Conservation (phyloP, 106 monocot species). For the Allium sativum region DNA sequence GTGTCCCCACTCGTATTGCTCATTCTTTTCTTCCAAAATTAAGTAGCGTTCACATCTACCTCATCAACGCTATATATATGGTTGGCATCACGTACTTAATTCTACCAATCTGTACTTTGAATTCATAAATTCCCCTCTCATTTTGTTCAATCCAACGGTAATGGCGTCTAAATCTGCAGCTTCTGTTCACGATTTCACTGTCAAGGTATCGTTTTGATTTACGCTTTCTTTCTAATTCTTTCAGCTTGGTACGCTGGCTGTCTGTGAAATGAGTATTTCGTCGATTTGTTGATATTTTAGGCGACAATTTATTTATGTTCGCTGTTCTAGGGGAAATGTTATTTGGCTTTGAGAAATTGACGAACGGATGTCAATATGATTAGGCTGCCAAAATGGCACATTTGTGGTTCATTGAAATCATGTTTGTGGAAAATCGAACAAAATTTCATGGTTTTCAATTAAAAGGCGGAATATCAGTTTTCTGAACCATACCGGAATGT, state of each 20-base stretch:
- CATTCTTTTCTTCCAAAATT: no score
- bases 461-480: not conserved
- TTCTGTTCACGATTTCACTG: slow-evolving; percentile 68
- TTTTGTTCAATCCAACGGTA: no score
- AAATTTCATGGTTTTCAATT: not conserved
- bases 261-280: no score
- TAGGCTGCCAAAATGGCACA: not conserved
- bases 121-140: no score
- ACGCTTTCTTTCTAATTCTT: not conserved
- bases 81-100: no score
- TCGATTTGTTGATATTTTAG: no score
- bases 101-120: no score
- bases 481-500: not conserved
- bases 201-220: slow-evolving; percentile 24
- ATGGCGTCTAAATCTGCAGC: not conserved
- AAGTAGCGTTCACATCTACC: no score
- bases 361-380: not conserved
- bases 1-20: no score
- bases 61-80: no score
- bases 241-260: no score
- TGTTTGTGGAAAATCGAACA: not conserved
- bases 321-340: not conserved
- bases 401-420: not conserved
- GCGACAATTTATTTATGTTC: not conserved
- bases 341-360: not conserved